These are phyloP conservation scores for Sodiomyces alkalinus DNA, from an alignment of 2,329 filamentous ascomycete genomes.

Conservation along the genomic window DNA sequence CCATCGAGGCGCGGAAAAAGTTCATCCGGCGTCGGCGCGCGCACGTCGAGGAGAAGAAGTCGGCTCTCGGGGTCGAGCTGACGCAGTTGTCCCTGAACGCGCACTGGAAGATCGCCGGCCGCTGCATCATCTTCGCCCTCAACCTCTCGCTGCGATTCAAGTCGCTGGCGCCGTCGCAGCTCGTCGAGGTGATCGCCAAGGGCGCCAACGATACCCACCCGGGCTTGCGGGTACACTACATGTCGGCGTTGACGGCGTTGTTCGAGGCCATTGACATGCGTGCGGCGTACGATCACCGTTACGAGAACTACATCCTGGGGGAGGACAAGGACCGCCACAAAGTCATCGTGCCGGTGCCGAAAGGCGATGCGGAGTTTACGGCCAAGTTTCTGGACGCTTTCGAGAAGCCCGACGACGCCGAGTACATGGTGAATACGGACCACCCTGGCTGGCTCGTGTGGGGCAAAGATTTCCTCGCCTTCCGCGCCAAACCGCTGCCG, in stretches of 20 bases:
- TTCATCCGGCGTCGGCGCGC: conserved; percentile 61
- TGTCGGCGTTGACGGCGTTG: conserved; percentile 57
- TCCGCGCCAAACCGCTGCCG: conserved; percentile 52
- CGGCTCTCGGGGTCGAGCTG: conserved; percentile 64
- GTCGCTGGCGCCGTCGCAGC: conserved; percentile 62
- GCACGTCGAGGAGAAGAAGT: conserved; percentile 73
- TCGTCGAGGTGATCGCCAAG: conserved; percentile 67
- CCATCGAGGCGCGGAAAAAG: conserved; percentile 51
- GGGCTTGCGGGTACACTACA: conserved; percentile 65
- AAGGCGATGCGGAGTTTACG: conserved; percentile 68
- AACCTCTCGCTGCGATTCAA: conserved; percentile 89
- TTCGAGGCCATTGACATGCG: conserved; percentile 83
- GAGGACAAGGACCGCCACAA: conserved; percentile 66
- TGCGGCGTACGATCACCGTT: conserved; percentile 72
- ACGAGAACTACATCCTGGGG: conserved; percentile 72
- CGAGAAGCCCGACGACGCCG: conserved; percentile 51
- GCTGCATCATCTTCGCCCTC: conserved; percentile 79
- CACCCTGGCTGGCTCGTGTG: conserved; percentile 95
- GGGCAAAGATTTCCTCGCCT: conserved; percentile 75
- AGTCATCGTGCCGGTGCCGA: conserved; percentile 55
- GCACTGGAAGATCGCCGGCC: conserved; percentile 91
- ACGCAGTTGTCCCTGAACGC: conserved; percentile 61
- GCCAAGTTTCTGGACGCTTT: conserved; percentile 65
- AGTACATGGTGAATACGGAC: conserved; percentile 85
- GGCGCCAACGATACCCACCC: conserved; percentile 88